Conservation (phyloP, 768 basidiomycete species). For the Boletus reticulatus region DNA sequence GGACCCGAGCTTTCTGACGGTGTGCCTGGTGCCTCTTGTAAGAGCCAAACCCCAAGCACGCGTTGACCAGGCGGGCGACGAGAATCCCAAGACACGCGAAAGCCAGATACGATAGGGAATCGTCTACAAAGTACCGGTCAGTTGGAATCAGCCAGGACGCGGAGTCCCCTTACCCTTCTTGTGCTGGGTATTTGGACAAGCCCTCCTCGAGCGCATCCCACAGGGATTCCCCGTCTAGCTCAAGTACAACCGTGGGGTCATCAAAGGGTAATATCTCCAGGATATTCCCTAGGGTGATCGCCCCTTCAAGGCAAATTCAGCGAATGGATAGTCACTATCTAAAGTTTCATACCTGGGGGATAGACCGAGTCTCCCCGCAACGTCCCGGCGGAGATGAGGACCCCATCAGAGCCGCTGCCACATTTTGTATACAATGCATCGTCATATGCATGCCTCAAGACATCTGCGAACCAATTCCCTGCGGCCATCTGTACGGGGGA, state of each 20-base stretch:
- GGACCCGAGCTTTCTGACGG: conserved; percentile 22
- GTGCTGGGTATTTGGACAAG: conserved; percentile 78
- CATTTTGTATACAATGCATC: conserved; percentile 58
- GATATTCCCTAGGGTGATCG: conserved; percentile 81
- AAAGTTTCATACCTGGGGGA: conserved; percentile 58
- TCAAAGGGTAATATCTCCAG: conserved; percentile 88
- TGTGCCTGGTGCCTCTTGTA: conserved; percentile 34
- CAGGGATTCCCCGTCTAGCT: conserved; percentile 73
- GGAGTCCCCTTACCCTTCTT: conserved; percentile 69
- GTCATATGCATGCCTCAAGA: conserved; percentile 80
- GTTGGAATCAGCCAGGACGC: not conserved
- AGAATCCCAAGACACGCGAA: conserved; percentile 87
- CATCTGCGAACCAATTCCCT: conserved; percentile 85
- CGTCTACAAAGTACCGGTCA: conserved; percentile 46
- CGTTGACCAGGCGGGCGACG: conserved; percentile 65
- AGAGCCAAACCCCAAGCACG: conserved; percentile 68
- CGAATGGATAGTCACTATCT: not conserved
- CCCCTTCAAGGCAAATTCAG: conserved; percentile 41
- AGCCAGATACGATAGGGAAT: conserved; percentile 84
- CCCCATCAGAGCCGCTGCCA: conserved; percentile 70
- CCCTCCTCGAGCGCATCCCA: conserved; percentile 79
- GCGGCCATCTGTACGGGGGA: conserved; percentile 50
- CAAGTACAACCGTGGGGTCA: conserved; percentile 78
- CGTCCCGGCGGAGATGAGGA: conserved; percentile 80
- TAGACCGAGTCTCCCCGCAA: conserved; percentile 84